Evolutionary conservation across 75 land plant genomes (phyloP).

Genomic region (Larix kaempferi): DNA sequence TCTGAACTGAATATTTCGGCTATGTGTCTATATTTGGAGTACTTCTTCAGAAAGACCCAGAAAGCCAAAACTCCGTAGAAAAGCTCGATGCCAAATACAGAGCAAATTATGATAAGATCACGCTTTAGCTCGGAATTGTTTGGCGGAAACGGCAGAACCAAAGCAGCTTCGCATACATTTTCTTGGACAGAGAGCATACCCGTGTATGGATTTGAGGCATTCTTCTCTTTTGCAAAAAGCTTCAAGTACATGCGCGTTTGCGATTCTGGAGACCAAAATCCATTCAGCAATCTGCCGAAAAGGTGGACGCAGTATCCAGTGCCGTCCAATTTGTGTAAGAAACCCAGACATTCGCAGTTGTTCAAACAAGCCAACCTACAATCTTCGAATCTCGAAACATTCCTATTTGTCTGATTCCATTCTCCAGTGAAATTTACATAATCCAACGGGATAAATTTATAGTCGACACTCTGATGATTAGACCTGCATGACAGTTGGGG

Average conservation of each 20-base stretch:
- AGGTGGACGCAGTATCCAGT: constrained; percentile 15
- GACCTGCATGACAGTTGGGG: not conserved
- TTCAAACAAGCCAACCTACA: constrained; percentile 22
- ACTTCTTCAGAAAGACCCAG: constrained; percentile 26
- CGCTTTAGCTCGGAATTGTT: constrained; percentile 20
- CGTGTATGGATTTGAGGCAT: constrained; percentile 13
- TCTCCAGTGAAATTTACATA: constrained; percentile 31
- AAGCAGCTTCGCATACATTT: constrained; percentile 25
- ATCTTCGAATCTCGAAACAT: not conserved
- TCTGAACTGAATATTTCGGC: constrained; percentile 37
- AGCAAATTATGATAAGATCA: constrained; percentile 19
- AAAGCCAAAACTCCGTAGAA: constrained; percentile 24
- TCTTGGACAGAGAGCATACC: constrained; percentile 26
- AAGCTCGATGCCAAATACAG: constrained; percentile 31
- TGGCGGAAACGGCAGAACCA: constrained; percentile 26
- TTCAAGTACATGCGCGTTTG: not conserved
- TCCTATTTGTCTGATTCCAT: not conserved
- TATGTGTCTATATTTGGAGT: constrained; percentile 32
- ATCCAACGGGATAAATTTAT: constrained; percentile 37
- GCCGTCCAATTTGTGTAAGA: constrained; percentile 31
- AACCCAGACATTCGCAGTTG: constrained; percentile 28
- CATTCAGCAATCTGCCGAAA: constrained; percentile 13
- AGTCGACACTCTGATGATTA: not conserved
- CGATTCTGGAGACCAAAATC: constrained; percentile 43
- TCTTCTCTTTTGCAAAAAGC: too few relatives aligned